Evolutionary conservation across 805 yeast genomes (phyloP).

Genomic region (Groenewaldozyma salmanticensis): DNA sequence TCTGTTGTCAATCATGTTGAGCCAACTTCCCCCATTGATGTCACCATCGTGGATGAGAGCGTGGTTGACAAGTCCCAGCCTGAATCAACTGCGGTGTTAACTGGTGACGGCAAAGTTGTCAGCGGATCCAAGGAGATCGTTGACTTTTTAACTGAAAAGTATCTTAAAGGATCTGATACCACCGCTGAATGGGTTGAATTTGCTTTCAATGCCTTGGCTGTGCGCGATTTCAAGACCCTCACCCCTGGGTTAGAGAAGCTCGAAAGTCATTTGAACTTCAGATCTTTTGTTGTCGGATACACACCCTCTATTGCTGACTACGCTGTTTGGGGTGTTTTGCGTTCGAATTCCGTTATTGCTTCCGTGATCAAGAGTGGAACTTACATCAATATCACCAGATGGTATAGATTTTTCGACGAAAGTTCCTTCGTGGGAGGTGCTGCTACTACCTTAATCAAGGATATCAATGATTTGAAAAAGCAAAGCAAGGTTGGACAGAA

Average conservation of each 20-base stretch:
- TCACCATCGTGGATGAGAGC: constrained; percentile 67
- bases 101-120: constrained; percentile 30
- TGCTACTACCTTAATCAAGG: constrained; percentile 55
- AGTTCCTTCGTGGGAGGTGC: constrained; percentile 56
- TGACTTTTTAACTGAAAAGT: constrained; percentile 39
- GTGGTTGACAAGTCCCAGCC: constrained; percentile 37
- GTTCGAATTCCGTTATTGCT: constrained; percentile 90
- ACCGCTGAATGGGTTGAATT: constrained; percentile 49
- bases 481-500: constrained; percentile 54
- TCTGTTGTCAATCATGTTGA: constrained; percentile 51
- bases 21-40: constrained; percentile 36
- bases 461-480: constrained; percentile 67
- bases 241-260: constrained; percentile 67
- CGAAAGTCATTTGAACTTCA: constrained; percentile 75
- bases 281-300: constrained; percentile 68
- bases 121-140: constrained; percentile 37
- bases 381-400: constrained; percentile 80
- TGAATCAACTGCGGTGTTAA: constrained; percentile 37
- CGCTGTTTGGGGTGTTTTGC: constrained; percentile 85
- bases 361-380: constrained; percentile 79
- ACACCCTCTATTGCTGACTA: constrained; percentile 68
- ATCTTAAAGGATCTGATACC: constrained; percentile 28
- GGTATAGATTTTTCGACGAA: constrained; percentile 74
- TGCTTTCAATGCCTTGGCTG: constrained; percentile 57
- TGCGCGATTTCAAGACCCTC: constrained; percentile 83